A percentile compares a stretch with the other conserved stretches of the same genome.
Evolutionary conservation across 495 filamentous ascomycete species (phyloP).

Genomic region (Penicillium odoratum): DNA sequence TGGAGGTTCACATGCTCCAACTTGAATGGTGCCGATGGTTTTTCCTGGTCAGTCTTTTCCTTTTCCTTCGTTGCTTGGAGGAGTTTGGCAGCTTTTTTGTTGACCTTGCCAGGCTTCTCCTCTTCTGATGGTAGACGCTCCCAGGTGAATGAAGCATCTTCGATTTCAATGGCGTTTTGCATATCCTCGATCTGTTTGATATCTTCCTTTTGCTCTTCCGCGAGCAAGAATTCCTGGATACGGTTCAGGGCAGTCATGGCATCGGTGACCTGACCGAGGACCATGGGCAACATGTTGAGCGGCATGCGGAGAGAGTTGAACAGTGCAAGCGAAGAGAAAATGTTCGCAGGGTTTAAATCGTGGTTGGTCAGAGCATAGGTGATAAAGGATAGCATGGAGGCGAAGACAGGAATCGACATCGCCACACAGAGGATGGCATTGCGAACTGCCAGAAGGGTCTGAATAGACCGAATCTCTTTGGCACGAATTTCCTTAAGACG

Average conservation of each 20-base stretch:
- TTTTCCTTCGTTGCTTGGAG: slow-evolving; percentile 30
- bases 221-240: slow-evolving; percentile 81
- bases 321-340: slow-evolving; percentile 90
- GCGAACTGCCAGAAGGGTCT: slow-evolving; percentile 74
- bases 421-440: slow-evolving; percentile 81
- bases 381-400: slow-evolving; percentile 94
- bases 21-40: slow-evolving; percentile 75
- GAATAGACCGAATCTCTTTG: slow-evolving; percentile 75
- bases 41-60: slow-evolving; percentile 48
- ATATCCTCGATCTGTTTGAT: slow-evolving; percentile 60
- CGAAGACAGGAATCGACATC: slow-evolving; percentile 81
- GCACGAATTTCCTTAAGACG: slow-evolving; percentile 69
- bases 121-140: slow-evolving; percentile 72
- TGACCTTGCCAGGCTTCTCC: slow-evolving; percentile 43
- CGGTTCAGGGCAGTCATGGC: slow-evolving; percentile 80
- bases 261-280: slow-evolving; percentile 86
- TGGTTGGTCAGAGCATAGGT: slow-evolving; percentile 81
- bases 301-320: slow-evolving; percentile 92
- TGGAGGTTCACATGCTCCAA: slow-evolving; percentile 72
- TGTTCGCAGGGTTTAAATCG: slow-evolving; percentile 65
- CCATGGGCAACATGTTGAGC: slow-evolving; percentile 81
- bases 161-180: slow-evolving; percentile 69
- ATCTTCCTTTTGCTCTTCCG: slow-evolving; percentile 82
- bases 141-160: slow-evolving; percentile 86
- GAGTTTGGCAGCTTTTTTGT: slow-evolving; percentile 30